Conservation (phyloP, 495 filamentous ascomycete genomes). For the Umbilicaria muhlenbergii region DNA sequence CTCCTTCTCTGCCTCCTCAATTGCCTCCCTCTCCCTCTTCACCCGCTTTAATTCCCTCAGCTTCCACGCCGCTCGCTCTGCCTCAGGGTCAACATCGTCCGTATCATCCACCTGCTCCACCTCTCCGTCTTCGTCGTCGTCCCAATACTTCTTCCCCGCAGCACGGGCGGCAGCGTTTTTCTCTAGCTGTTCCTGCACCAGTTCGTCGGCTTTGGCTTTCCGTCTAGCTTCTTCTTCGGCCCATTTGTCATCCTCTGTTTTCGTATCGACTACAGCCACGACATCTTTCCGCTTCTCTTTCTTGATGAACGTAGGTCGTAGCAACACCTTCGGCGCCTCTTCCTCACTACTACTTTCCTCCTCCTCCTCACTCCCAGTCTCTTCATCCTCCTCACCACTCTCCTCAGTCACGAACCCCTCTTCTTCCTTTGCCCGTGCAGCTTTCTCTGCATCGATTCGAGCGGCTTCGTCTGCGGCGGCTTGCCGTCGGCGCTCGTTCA, state of each 20-base stretch:
- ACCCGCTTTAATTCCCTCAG: constrained; percentile 78
- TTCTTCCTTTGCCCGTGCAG: constrained; percentile 34
- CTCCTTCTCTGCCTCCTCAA: constrained; percentile 73
- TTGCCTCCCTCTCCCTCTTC: constrained; percentile 67
- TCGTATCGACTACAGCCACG: constrained; percentile 13
- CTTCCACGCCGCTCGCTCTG: constrained; percentile 87
- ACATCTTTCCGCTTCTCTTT: constrained; percentile 51
- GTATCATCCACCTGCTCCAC: constrained; percentile 62
- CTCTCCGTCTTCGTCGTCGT: constrained; percentile 58
- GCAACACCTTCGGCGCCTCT: constrained; percentile 58
- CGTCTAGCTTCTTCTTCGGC: constrained; percentile 42
- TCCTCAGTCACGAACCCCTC: constrained; percentile 64
- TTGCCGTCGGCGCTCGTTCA: constrained; percentile 34
- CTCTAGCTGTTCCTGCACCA: constrained; percentile 80
- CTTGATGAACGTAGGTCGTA: constrained; percentile 83
- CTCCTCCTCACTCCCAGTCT: constrained; percentile 21
- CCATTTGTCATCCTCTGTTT: constrained; percentile 27
- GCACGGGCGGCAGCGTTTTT: constrained; percentile 61
- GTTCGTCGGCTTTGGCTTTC: constrained; percentile 51
- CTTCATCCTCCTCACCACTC: constrained; percentile 32
- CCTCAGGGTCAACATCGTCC: constrained; percentile 75
- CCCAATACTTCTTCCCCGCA: constrained; percentile 68
- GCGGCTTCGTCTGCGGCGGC: constrained; percentile 33
- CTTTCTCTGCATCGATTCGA: constrained; percentile 13
- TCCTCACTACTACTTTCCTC: constrained; percentile 53